Evolutionary conservation across 1,284 basidiomycete genomes (phyloP).

Genomic region (Dichomitus squalens): DNA sequence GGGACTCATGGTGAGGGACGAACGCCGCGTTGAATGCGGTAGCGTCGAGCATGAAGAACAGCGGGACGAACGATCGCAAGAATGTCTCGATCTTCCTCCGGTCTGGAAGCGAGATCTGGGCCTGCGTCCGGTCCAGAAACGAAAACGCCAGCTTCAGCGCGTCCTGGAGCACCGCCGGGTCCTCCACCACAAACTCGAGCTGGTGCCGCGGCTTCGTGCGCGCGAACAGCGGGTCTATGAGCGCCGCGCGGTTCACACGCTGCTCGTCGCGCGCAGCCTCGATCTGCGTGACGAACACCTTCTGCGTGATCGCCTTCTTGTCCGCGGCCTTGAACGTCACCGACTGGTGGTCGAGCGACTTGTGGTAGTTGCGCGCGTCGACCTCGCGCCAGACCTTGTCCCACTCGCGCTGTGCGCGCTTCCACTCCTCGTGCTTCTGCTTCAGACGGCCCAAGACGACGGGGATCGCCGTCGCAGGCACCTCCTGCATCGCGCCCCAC

Average conservation of each 20-base stretch:
- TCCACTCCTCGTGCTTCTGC: conserved; percentile 99
- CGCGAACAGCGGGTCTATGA: conserved; percentile 77
- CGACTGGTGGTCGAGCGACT: conserved; percentile 92
- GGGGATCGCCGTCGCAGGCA: conserved; percentile 90
- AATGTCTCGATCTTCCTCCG: conserved; percentile 85
- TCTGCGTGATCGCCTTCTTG: conserved; percentile 87
- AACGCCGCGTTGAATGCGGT: conserved; percentile 74
- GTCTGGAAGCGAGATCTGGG: conserved; percentile 72
- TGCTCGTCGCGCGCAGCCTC: conserved; percentile 90
- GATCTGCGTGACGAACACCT: conserved; percentile 88
- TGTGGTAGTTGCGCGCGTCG: conserved; percentile 91
- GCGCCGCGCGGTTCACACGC: conserved; percentile 73
- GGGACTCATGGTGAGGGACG: conserved; percentile 42
- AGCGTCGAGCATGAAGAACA: conserved; percentile 74
- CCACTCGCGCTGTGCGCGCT: conserved; percentile 98
- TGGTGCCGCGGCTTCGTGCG: conserved; percentile 78
- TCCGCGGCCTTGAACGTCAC: conserved; percentile 91
- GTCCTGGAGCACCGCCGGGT: conserved; percentile 83
- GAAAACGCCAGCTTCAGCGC: conserved; percentile 87
- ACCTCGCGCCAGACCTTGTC: conserved; percentile 99
- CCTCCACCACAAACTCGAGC: conserved; percentile 79
- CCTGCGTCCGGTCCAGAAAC: conserved; percentile 88
- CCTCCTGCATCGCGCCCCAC: conserved; percentile 90
- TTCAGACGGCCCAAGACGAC: conserved; percentile 92
- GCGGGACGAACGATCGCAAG: conserved; percentile 76